These are phyloP conservation scores for Setaria viridis DNA, from an alignment of 202 grass and related monocot species.

Conservation along the genomic window DNA sequence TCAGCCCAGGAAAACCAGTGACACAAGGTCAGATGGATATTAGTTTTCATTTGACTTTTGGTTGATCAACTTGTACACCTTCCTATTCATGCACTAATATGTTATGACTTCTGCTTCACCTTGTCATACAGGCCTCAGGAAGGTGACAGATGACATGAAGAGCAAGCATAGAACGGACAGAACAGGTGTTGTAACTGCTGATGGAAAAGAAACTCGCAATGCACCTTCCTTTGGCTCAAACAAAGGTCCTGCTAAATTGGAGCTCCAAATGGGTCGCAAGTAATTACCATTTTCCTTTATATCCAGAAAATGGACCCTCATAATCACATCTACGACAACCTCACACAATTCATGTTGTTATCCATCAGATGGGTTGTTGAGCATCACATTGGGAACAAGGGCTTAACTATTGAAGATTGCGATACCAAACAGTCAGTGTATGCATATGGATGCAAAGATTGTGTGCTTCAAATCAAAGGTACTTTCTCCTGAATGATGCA, in stretches of 20 bases:
- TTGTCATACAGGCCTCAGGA: constrained; percentile 53
- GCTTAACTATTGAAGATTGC: constrained; percentile 63
- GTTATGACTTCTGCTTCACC: background rate
- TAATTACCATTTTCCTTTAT: constrained; percentile 27
- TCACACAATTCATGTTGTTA: background rate
- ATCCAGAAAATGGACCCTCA: background rate
- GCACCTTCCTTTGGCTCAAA: constrained; percentile 38
- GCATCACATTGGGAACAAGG: constrained; percentile 62
- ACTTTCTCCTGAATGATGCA: constrained; percentile 15
- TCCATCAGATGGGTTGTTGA: constrained; percentile 65
- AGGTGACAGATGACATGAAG: constrained; percentile 76
- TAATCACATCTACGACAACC: constrained; percentile 2
- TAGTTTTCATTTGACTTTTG: constrained; percentile 3
- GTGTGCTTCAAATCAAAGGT: constrained; percentile 66
- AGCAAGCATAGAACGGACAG: constrained; percentile 63
- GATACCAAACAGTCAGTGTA: constrained; percentile 66
- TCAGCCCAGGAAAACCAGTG: constrained; percentile 49
- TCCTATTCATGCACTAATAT: background rate
- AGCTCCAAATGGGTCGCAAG: constrained; percentile 80
- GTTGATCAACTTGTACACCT: background rate
- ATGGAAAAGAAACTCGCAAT: constrained; percentile 46
- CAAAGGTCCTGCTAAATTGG: constrained; percentile 52
- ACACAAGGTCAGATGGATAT: constrained; percentile 47
- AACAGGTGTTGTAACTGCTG: constrained; percentile 41
- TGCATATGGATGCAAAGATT: constrained; percentile 71